Conservation (phyloP, 495 filamentous ascomycete genomes). For the Aspergillus heteromorphus region DNA sequence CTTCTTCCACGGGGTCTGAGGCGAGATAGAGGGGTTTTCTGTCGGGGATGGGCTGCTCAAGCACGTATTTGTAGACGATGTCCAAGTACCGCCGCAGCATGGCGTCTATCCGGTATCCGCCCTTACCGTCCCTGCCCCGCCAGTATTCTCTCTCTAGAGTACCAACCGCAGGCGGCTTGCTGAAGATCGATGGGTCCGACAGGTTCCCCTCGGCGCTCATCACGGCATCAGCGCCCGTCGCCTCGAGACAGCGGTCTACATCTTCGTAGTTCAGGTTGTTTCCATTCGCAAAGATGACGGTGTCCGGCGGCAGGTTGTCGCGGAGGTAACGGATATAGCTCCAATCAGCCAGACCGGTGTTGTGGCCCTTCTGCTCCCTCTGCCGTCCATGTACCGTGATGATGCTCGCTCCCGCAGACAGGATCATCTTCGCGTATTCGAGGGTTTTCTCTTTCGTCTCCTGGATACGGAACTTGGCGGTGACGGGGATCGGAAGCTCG, state of each 20-base stretch:
- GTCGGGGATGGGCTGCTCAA: constrained; percentile 54
- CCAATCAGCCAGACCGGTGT: constrained; percentile 95
- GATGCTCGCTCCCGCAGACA: constrained; percentile 85
- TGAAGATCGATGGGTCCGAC: constrained; percentile 84
- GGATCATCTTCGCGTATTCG: constrained; percentile 81
- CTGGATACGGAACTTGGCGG: constrained; percentile 89
- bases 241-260: constrained; percentile 69
- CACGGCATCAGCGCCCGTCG: constrained; percentile 86
- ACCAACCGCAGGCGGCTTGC: constrained; percentile 55
- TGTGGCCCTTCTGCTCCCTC: constrained; percentile 92
- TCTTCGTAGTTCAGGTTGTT: constrained; percentile 84
- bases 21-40: constrained; percentile 70
- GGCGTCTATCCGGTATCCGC: constrained; percentile 86
- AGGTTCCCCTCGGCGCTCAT: constrained; percentile 96
- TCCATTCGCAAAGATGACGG: constrained; percentile 94
- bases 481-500: constrained; percentile 72
- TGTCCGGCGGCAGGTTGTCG: constrained; percentile 75
- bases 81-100: constrained; percentile 84
- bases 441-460: constrained; percentile 82
- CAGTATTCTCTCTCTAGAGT: constrained; percentile 74
- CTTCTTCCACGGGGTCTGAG: constrained; percentile 49
- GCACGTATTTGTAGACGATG: constrained; percentile 72
- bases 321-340: constrained; percentile 72
- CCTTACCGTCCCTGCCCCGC: constrained; percentile 71
- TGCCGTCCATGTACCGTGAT: constrained; percentile 86